Evolutionary conservation across 2,329 filamentous ascomycete genomes (phyloP).

Genomic region (Fusarium albosuccineum): DNA sequence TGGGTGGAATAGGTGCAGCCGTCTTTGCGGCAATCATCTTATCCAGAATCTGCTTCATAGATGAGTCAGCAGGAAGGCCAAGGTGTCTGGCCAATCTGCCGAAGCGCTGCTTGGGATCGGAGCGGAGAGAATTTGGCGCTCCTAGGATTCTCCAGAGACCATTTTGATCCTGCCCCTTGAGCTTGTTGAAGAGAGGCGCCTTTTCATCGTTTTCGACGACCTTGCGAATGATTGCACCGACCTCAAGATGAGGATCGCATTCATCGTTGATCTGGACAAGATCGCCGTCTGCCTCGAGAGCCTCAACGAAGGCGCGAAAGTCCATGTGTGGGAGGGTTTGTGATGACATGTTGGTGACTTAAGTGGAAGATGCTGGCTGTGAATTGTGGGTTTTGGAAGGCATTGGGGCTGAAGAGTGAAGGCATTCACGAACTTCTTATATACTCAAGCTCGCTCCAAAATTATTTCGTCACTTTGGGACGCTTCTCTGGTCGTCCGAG

Average conservation of each 20-base stretch:
- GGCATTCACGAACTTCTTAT: neutral
- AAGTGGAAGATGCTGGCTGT: neutral
- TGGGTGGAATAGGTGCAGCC: slow-evolving; percentile 48
- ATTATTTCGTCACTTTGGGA: neutral
- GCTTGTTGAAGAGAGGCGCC: slow-evolving; percentile 65
- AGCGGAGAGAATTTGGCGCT: slow-evolving; percentile 52
- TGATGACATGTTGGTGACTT: slow-evolving; percentile 20
- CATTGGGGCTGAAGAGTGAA: too few relatives aligned
- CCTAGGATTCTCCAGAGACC: slow-evolving; percentile 63
- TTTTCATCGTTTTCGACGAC: slow-evolving; percentile 60
- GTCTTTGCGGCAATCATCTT: slow-evolving; percentile 55
- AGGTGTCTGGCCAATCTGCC: slow-evolving; percentile 59
- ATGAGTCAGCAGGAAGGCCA: slow-evolving; percentile 48
- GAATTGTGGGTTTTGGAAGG: neutral
- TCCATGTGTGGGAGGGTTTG: slow-evolving; percentile 43
- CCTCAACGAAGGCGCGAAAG: slow-evolving; percentile 32
- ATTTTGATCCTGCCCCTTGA: slow-evolving; percentile 56
- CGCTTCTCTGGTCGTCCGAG: slow-evolving; percentile 16
- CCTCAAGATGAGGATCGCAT: slow-evolving; percentile 60
- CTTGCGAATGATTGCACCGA: slow-evolving; percentile 60
- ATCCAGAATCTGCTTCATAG: slow-evolving; percentile 54
- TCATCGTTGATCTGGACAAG: slow-evolving; percentile 59
- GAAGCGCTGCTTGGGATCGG: slow-evolving; percentile 49
- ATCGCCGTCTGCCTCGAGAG: slow-evolving; percentile 53
- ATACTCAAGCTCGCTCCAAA: neutral